Evolutionary conservation across 805 yeast species (phyloP).

Genomic region (Ogataea nitratoaversa): DNA sequence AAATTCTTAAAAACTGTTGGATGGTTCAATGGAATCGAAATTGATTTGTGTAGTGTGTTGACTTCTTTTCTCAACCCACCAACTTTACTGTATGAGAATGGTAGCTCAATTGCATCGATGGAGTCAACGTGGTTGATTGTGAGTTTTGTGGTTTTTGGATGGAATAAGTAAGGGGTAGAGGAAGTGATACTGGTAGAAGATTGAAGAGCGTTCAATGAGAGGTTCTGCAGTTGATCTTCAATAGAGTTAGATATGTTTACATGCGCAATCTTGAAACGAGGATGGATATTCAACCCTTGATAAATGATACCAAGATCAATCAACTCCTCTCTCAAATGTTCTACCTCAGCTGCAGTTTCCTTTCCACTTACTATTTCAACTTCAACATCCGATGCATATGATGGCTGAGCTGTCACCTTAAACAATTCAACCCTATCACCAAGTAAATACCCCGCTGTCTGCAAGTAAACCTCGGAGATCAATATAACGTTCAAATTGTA

Average conservation of each 20-base stretch:
- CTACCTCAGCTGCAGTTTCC: slow-evolving; percentile 7
- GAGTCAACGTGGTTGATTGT: slow-evolving; percentile 24
- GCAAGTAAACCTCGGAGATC: slow-evolving; percentile 18
- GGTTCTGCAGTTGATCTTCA: slow-evolving; percentile 29
- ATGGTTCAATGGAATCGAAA: slow-evolving; percentile 74
- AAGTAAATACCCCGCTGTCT: slow-evolving; percentile 20
- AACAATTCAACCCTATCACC: slow-evolving; percentile 37
- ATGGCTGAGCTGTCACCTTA: slow-evolving; percentile 48
- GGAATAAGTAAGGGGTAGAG: slow-evolving; percentile 25
- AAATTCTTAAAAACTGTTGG: slow-evolving; percentile 77
- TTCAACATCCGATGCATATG: slow-evolving; percentile 23
- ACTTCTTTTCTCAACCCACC: slow-evolving; percentile 79
- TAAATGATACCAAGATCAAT: slow-evolving; percentile 56
- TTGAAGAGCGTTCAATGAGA: slow-evolving; percentile 5
- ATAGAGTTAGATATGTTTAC: slow-evolving; percentile 8
- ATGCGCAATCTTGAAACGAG: slow-evolving; percentile 9
- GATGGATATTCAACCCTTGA: slow-evolving; percentile 39
- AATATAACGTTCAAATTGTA: slow-evolving; percentile 24
- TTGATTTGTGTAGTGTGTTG: slow-evolving; percentile 53
- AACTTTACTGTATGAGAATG: slow-evolving; percentile 36
- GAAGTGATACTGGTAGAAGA: not conserved
- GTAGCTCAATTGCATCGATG: slow-evolving; percentile 41
- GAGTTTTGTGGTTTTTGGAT: slow-evolving; percentile 32
- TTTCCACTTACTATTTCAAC: slow-evolving; percentile 13
- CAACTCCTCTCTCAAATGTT: slow-evolving; percentile 38